These are phyloP conservation scores for Plasmodium malariae DNA, from an alignment of 169 alveolate species.

Conservation along the genomic window DNA sequence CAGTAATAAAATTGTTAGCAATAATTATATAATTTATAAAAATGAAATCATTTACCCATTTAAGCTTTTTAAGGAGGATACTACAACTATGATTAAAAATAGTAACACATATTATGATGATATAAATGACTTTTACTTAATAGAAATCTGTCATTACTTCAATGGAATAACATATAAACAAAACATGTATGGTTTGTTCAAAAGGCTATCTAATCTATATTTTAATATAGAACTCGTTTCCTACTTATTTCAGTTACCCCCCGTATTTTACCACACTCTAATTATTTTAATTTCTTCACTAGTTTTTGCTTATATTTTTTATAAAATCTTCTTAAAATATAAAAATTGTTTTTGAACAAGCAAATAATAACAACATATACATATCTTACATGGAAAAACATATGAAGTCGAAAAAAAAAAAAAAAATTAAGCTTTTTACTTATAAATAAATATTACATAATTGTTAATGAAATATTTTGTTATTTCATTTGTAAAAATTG, in stretches of 20 bases:
- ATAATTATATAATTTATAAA: slow-evolving; percentile 54
- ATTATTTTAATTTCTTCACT: slow-evolving; percentile 45
- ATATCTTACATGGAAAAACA: neutral
- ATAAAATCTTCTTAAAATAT: slow-evolving; percentile 63
- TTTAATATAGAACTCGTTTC: slow-evolving; percentile 73
- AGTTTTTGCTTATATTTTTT: slow-evolving; percentile 32
- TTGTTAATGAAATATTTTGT: neutral
- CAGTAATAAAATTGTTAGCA: slow-evolving; percentile 5
- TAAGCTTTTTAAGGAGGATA: neutral
- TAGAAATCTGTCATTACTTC: slow-evolving; percentile 62
- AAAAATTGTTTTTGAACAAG: slow-evolving; percentile 26
- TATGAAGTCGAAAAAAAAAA: neutral
- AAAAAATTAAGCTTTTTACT: neutral
- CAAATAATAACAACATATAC: too few species aligned
- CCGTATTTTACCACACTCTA: slow-evolving; percentile 47
- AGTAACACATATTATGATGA: neutral
- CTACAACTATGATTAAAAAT: neutral
- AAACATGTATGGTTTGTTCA: slow-evolving; percentile 20
- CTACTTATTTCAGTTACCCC: slow-evolving; percentile 54
- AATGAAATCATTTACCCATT: slow-evolving; percentile 64
- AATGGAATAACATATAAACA: slow-evolving; percentile 73
- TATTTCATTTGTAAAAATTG: neutral
- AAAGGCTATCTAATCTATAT: slow-evolving; percentile 41
- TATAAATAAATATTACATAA: neutral
- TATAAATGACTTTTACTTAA: slow-evolving; percentile 32